Evolutionary conservation across 371 early-diverging fungal species (phyloP), one percentile per base, ranked within the genome.

Genomic region (Smittium mucronatum): DNA sequence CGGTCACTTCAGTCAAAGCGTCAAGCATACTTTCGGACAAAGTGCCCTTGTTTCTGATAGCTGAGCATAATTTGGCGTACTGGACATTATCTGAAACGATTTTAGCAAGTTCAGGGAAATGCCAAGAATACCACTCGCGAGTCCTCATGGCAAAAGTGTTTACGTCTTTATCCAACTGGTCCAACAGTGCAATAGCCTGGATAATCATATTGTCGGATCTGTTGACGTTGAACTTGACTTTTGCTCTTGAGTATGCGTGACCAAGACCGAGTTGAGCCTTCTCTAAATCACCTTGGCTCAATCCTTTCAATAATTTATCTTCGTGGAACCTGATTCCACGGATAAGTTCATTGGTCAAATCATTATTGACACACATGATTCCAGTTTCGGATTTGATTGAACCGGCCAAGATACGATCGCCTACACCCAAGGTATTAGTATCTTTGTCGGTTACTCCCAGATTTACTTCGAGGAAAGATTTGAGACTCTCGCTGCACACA

Each of bases 81-180:
- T 87, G 84, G 76, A 85, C 85, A 81, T 95, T 93, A 82, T 97
- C 97, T 74, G 83, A 83, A 72, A 95, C 89, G 71, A 98, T 91
- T 84, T 93, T 94, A 81, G 88, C 87, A 74, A 98, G 85, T 84
- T 98, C 97, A 58, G 99, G 99, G 86, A 97, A 98, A 78, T 97
- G 96, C 97, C 96, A 98, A 63, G 91, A 91, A 82, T 98, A 98
- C 97, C 97, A 97, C 83, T 98, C 97, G 70, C 92, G 60, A 70
- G 87, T 84, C 71, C 94, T 86, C 94, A 94, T 94, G 36, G 92
- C 85, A 74, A 93, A 94, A 35, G 89, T 89, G 83, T 94, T 93
- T 75, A 95, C 87, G 76, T 97, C 97, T 82, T 93, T 94, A 79
- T 95, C 95, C 73, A 95, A 80, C 78, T 93, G 93, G 75, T 95